Percentiles rank a stretch among this genome's conserved stretches.
These are phyloP conservation scores for Chlorella sp. DNA, from an alignment of 139 green algal species.

Conservation along the genomic window DNA sequence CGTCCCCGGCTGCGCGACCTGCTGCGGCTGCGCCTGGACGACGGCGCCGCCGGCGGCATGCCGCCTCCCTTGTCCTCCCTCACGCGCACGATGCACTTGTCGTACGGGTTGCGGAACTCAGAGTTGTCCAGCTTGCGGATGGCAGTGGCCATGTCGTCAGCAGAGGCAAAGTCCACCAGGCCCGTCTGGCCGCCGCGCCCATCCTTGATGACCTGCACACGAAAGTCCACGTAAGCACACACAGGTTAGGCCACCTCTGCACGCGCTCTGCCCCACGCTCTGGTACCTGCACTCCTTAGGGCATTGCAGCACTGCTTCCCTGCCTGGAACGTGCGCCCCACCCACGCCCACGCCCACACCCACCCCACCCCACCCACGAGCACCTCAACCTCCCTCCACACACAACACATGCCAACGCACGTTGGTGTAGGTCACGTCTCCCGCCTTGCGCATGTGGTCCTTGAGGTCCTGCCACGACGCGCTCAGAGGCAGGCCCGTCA, in stretches of 20 bases:
- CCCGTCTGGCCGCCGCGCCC: slow-evolving; percentile 44
- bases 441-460: slow-evolving; percentile 71
- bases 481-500: slow-evolving; percentile 71
- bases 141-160: slow-evolving; percentile 52
- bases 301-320: too few species aligned
- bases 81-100: slow-evolving; percentile 41
- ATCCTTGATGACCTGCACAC: slow-evolving; percentile 52
- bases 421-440: slow-evolving; percentile 56
- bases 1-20: slow-evolving; percentile 2
- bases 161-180: slow-evolving; percentile 54
- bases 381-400: too few species aligned
- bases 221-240: too few species aligned
- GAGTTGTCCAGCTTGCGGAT: slow-evolving; percentile 63
- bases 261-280: too few species aligned
- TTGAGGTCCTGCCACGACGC: slow-evolving; percentile 96
- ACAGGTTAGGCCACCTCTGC: too few species aligned
- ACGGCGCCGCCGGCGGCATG: neutral
- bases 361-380: too few species aligned
- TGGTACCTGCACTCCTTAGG: too few species aligned
- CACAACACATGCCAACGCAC: slow-evolving; percentile 21
- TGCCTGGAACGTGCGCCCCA: neutral
- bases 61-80: slow-evolving; percentile 30
- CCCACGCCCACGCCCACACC: too few species aligned
- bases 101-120: slow-evolving; percentile 86
- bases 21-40: slow-evolving; percentile 3